Percentiles rank a stretch among this genome's conserved stretches.
phyloP scores from a whole-genome alignment of 1,284 basidiomycete species.

The Puccinia triticina region DNA sequence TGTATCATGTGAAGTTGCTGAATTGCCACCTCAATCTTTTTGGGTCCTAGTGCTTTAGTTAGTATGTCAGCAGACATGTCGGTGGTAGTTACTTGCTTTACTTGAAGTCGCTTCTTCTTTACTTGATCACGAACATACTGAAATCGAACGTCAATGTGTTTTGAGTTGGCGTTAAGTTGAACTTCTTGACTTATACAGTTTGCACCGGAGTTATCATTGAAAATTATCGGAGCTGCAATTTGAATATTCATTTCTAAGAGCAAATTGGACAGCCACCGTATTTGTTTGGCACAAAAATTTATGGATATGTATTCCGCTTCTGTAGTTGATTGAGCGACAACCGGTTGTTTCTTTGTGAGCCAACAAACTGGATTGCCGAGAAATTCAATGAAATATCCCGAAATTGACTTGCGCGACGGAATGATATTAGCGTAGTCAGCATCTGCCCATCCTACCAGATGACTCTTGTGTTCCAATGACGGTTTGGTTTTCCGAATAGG shows the following conservation, averaged over 20 bases:
- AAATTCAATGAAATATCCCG: not conserved
- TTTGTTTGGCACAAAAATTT: not conserved
- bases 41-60: not conserved
- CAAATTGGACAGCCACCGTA: not conserved
- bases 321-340: not conserved
- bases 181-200: not conserved
- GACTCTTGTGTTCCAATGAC: no score
- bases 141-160: constrained; percentile 2
- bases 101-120: not conserved
- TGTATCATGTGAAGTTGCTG: not conserved
- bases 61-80: not conserved
- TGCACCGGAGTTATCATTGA: not conserved
- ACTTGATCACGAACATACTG: not conserved
- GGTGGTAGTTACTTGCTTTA: not conserved
- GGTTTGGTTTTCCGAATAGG: no score
- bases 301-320: not conserved
- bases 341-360: not conserved
- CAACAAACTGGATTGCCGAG: constrained; percentile 1
- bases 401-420: not conserved
- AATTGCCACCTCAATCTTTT: not conserved
- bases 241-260: not conserved
- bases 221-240: not conserved
- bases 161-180: not conserved
- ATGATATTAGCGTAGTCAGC: not conserved
- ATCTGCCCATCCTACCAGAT: no score